Evolutionary conservation across 352 stramenopile species (phyloP).

Genomic region (Globisporangium cederbergense): DNA sequence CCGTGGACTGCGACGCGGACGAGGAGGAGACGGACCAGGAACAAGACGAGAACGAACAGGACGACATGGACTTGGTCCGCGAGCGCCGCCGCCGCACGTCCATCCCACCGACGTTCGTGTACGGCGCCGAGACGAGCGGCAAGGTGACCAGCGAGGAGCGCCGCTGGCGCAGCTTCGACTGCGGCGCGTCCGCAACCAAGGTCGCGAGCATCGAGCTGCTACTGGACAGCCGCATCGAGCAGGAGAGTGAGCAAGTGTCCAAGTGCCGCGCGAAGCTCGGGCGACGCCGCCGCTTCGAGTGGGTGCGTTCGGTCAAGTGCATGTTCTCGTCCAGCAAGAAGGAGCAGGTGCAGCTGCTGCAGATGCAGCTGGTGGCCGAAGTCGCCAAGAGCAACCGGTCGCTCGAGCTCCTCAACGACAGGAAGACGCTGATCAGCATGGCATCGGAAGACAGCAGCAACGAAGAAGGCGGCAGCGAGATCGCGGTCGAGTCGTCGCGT

Average conservation of each 20-base stretch:
- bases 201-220: slow-evolving; percentile 32
- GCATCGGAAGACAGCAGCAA: slow-evolving; percentile 21
- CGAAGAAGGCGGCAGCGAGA: slow-evolving; percentile 1
- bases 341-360: slow-evolving; percentile 55
- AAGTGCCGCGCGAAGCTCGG: slow-evolving; percentile 39
- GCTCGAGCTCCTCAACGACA: slow-evolving; percentile 43
- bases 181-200: slow-evolving; percentile 22
- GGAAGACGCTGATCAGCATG: slow-evolving; percentile 32
- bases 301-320: slow-evolving; percentile 44
- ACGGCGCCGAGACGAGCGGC: slow-evolving; percentile 25
- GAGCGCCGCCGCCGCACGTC: slow-evolving; percentile 52
- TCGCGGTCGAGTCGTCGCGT: background rate
- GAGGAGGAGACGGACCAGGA: slow-evolving; percentile 16
- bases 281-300: slow-evolving; percentile 31
- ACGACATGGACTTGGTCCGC: slow-evolving; percentile 24
- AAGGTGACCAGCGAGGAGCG: slow-evolving; percentile 30
- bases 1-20: slow-evolving; percentile 6
- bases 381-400: slow-evolving; percentile 59
- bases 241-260: slow-evolving; percentile 39
- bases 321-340: slow-evolving; percentile 45
- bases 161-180: slow-evolving; percentile 65
- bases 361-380: slow-evolving; percentile 72
- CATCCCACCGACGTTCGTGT: slow-evolving; percentile 60
- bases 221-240: slow-evolving; percentile 49
- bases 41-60: slow-evolving; percentile 21